These are phyloP conservation scores for Cynanchum wilfordii DNA, from an alignment of 257 asterid genomes.

Conservation along the genomic window DNA sequence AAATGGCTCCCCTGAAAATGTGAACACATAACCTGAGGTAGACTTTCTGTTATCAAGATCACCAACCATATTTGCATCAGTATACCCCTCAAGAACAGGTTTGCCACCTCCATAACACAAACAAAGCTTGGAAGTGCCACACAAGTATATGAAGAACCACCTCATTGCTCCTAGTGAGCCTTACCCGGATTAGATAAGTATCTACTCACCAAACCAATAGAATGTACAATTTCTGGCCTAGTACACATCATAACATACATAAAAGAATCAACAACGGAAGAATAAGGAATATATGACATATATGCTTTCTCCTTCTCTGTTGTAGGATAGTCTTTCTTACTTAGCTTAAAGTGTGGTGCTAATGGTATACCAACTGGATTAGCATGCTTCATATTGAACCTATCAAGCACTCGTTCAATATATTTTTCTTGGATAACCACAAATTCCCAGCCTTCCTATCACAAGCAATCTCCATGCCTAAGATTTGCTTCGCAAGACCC, in stretches of 20 bases:
- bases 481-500: no score
- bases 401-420: no score
- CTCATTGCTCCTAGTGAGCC: neutral
- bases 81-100: neutral
- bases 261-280: neutral
- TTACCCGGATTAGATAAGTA: neutral
- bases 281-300: neutral
- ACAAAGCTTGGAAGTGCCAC: neutral
- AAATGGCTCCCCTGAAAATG: no score
- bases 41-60: neutral
- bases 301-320: no score
- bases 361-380: no score
- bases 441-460: no score
- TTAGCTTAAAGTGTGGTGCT: no score
- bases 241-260: constrained; percentile 4
- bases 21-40: no score
- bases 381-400: no score
- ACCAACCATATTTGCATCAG: neutral
- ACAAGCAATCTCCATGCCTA: no score
- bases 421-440: no score
- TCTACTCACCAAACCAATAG: neutral
- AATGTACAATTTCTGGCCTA: neutral
- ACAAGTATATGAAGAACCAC: neutral
- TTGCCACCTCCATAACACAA: neutral
- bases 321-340: no score